These are phyloP conservation scores for Aquilaria agallochum DNA, from an alignment of 441 rosid genomes.

Conservation along the genomic window DNA sequence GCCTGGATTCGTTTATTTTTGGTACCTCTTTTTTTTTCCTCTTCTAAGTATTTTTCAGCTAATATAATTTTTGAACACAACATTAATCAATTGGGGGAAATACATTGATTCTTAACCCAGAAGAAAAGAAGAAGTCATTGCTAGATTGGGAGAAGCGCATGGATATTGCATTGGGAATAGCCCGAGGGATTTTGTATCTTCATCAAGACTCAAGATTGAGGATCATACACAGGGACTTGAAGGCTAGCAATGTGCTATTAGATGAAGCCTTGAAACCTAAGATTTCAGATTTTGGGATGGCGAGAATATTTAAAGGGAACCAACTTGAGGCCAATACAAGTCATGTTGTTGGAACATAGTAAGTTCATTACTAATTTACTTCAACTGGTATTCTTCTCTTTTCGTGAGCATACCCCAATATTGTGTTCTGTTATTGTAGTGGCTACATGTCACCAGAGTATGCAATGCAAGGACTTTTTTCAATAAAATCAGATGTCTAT, in stretches of 20 bases:
- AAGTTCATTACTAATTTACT: constrained; percentile 18
- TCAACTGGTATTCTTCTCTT: not conserved
- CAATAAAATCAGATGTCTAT: constrained; percentile 50
- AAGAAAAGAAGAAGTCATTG: constrained; percentile 14
- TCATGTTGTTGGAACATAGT: constrained; percentile 72
- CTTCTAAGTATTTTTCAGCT: not conserved
- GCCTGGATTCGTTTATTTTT: constrained; percentile 48
- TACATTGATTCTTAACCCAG: constrained; percentile 9
- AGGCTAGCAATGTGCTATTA: constrained; percentile 60
- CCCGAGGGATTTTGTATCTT: constrained; percentile 68
- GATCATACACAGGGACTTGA: constrained; percentile 69
- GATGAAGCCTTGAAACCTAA: constrained; percentile 54
- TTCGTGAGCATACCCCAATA: not conserved
- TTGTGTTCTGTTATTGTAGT: not conserved
- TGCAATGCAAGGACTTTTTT: constrained; percentile 48
- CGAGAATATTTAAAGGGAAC: constrained; percentile 47
- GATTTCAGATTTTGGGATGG: constrained; percentile 76
- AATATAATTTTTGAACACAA: not conserved
- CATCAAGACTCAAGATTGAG: constrained; percentile 69
- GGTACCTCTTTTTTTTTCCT: constrained; percentile 18
- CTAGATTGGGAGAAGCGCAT: constrained; percentile 36
- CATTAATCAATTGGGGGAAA: not conserved
- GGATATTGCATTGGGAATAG: constrained; percentile 44
- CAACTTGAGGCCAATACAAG: constrained; percentile 50
- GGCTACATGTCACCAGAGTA: constrained; percentile 76